phyloP scores from a whole-genome alignment of 208 protist genomes.

The Acanthamoeba lugdunensis region DNA sequence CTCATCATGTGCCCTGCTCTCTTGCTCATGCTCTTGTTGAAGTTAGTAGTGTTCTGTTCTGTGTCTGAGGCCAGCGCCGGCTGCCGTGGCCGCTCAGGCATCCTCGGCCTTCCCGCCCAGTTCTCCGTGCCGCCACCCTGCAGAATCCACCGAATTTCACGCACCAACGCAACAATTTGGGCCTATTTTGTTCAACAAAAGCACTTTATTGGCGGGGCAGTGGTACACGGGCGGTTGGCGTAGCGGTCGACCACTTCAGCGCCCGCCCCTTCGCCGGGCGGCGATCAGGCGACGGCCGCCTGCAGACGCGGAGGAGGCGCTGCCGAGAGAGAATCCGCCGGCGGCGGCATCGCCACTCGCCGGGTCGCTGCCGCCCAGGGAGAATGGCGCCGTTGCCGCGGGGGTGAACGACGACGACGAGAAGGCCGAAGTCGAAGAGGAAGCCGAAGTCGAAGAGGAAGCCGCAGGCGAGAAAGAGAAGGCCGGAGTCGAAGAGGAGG shows the following conservation, averaged over 20 bases:
- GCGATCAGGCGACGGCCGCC: not conserved
- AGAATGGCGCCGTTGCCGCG: not conserved
- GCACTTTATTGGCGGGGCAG: not conserved
- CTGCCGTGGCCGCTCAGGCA: too few species aligned
- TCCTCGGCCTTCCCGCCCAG: too few species aligned
- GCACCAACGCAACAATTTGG: too few species aligned
- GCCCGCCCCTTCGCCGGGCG: not conserved
- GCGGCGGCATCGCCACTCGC: not conserved
- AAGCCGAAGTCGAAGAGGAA: too few species aligned
- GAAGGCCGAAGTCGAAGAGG: too few species aligned
- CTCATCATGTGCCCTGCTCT: not conserved
- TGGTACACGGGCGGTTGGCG: not conserved
- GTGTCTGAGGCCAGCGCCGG: too few species aligned
- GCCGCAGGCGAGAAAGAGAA: too few species aligned
- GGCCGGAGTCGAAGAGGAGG: too few species aligned
- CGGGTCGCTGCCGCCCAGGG: not conserved
- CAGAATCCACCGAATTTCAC: too few species aligned
- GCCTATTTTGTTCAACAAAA: too few species aligned
- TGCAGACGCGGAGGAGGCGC: not conserved
- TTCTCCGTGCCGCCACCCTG: too few species aligned
- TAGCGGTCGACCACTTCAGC: not conserved
- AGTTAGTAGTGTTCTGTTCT: not conserved
- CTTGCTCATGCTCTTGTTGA: not conserved
- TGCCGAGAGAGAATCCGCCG: not conserved
- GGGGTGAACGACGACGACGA: too few species aligned